Evolutionary conservation across 106 monocot genomes (phyloP).

Genomic region (Acorus gramineus): DNA sequence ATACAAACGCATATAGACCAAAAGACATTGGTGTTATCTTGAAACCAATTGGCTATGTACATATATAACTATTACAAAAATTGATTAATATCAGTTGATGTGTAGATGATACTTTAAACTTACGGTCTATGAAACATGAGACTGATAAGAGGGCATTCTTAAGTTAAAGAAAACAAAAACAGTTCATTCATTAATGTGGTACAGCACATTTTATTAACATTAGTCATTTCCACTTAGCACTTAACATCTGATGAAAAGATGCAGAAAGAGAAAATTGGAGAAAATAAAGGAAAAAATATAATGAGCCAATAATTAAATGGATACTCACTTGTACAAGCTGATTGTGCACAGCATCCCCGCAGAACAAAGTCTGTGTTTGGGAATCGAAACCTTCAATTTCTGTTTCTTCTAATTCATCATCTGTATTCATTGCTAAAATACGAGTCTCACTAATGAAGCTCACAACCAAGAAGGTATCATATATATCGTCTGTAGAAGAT

Average conservation of each 20-base stretch:
- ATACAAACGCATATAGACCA: too few species aligned
- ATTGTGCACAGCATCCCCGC: conserved; percentile 82
- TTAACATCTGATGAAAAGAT: not conserved
- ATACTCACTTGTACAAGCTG: conserved; percentile 76
- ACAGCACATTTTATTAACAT: too few species aligned
- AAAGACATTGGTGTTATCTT: too few species aligned
- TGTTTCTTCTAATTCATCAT: conserved; percentile 96
- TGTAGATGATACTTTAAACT: too few species aligned
- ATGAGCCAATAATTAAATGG: not conserved
- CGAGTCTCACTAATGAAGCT: conserved; percentile 98
- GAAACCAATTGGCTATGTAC: too few species aligned
- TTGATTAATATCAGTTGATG: too few species aligned
- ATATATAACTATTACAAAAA: too few species aligned
- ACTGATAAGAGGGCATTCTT: too few species aligned
- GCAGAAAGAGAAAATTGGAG: not conserved
- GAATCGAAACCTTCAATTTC: conserved; percentile 95
- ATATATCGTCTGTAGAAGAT: conserved; percentile 57
- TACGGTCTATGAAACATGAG: too few species aligned
- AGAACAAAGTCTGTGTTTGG: conserved; percentile 84
- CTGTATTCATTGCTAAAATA: conserved; percentile 91
- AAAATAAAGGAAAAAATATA: not conserved
- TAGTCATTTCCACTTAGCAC: too few species aligned
- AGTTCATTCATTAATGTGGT: too few species aligned
- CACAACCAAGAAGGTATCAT: conserved; percentile 94
- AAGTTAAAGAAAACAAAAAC: too few species aligned